Evolutionary conservation across 2,329 filamentous ascomycete genomes (phyloP), one percentile per base, ranked within the genome.

Genomic region (Pseudocercospora fuligena): DNA sequence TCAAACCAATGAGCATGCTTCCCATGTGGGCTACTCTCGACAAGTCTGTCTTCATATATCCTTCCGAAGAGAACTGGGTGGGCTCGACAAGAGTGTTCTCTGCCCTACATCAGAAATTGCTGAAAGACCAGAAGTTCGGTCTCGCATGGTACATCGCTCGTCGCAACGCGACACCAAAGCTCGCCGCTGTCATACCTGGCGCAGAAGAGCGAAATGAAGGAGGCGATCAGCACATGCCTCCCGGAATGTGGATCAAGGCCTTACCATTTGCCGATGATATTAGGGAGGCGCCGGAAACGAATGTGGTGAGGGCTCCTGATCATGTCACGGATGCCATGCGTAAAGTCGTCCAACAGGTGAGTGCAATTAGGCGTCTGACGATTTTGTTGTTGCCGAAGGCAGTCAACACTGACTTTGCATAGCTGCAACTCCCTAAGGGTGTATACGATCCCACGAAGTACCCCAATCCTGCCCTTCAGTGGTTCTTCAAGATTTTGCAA

Each of bases 401-500:
- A n/a, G 21, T 27, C 5, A 16, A 27, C 21, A 58, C 56, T 43
- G 11, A 58, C 9, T 25, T 8, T 58, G 33, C 3, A 36, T 93
- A 97, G 72, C 82, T 97, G 0, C 93, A 97, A 76, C 87, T 99
- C 7, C 95, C 95, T 0, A 94, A 92, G 74, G 93, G 87, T 5
- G 84, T 87, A 33, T 99, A 96, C 76, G 91, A 97, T 71, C 94
- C 94, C 0, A 83, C 84, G 1, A 95, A 91, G 75, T 98, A 97
- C 74, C 92, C 95, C 0, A 99, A 99, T 60, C 72, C 73, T 76
- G 87, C 92, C 8, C 84, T 99, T 25, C 95, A 99, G 80, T 99
- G 94, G 94, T 95, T 98, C 81, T 99, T 98, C 83, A 90, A 89
- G 68, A 97, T 99, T 54, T 82, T 99, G 0, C 95, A 99, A 80